Conservation (phyloP, 148 eudicot species). For the Arctostaphylos glauca region DNA sequence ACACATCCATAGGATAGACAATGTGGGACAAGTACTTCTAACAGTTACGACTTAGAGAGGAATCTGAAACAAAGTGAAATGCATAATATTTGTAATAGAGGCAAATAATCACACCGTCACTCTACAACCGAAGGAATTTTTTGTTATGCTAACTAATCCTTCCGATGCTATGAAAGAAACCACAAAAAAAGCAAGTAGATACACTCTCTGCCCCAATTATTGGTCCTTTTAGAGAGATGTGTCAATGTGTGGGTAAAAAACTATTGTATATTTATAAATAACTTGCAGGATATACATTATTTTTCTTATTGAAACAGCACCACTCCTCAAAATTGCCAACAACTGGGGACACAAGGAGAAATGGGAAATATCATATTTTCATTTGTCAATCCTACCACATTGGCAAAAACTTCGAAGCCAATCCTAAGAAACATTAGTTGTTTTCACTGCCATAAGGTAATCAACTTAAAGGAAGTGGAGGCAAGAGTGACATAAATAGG, state of each 20-base stretch:
- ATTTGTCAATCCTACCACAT: background rate
- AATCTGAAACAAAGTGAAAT: background rate
- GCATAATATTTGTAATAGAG: slow-evolving; percentile 11
- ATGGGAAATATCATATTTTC: background rate
- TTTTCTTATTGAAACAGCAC: too few species aligned
- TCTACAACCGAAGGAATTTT: slow-evolving; percentile 6
- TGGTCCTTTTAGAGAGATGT: too few species aligned
- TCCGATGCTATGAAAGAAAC: background rate
- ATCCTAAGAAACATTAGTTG: background rate
- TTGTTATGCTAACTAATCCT: background rate
- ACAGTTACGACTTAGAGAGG: background rate
- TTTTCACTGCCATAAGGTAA: background rate
- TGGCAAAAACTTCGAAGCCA: background rate
- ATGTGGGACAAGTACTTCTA: too few species aligned
- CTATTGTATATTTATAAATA: too few species aligned
- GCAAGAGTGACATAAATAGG: too few species aligned
- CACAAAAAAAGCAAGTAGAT: background rate
- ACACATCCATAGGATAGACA: too few species aligned
- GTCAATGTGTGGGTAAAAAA: too few species aligned
- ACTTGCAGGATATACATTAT: too few species aligned
- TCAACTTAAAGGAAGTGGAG: too few species aligned
- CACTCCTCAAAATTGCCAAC: too few species aligned
- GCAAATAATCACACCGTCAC: background rate
- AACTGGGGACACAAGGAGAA: too few species aligned
- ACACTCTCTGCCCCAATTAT: too few species aligned